A percentile compares a stretch with the other conserved stretches of the same genome.
phyloP scores from a whole-genome alignment of 2,329 filamentous ascomycete genomes.

The Penicillium sp. region DNA sequence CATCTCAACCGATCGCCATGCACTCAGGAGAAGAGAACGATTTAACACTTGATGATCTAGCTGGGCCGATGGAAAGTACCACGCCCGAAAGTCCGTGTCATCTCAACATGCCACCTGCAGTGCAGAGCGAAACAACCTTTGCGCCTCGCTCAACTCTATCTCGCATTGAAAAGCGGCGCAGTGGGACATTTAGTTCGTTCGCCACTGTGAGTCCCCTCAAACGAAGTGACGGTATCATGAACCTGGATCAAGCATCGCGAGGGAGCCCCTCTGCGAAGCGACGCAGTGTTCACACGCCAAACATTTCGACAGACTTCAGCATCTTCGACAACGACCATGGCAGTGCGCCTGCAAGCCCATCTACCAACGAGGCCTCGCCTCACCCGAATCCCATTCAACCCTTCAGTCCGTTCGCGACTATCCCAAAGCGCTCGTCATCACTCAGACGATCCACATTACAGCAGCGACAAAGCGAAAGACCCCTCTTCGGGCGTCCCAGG shows the following conservation, averaged over 20 bases:
- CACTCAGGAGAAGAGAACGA: constrained; percentile 50
- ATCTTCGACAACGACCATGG: constrained; percentile 65
- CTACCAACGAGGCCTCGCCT: constrained; percentile 27
- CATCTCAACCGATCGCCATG: constrained; percentile 49
- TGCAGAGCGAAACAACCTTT: constrained; percentile 23
- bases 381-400: constrained; percentile 38
- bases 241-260: constrained; percentile 72
- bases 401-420: constrained; percentile 51
- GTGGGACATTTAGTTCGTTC: constrained; percentile 48
- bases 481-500: constrained; percentile 50
- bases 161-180: constrained; percentile 51
- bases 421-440: constrained; percentile 71
- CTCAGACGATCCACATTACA: constrained; percentile 84
- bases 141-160: constrained; percentile 42
- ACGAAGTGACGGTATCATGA: constrained; percentile 87
- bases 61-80: constrained; percentile 24
- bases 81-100: constrained; percentile 24
- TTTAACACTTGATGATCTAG: constrained; percentile 30
- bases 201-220: constrained; percentile 79
- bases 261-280: constrained; percentile 90
- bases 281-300: constrained; percentile 79
- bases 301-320: constrained; percentile 64
- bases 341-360: constrained; percentile 28
- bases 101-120: constrained; percentile 40
- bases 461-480: constrained; percentile 72